Evolutionary conservation across 495 filamentous ascomycete genomes (phyloP), one percentile per base, ranked within the genome.

Genomic region (Hypoxylon fragiforme): DNA sequence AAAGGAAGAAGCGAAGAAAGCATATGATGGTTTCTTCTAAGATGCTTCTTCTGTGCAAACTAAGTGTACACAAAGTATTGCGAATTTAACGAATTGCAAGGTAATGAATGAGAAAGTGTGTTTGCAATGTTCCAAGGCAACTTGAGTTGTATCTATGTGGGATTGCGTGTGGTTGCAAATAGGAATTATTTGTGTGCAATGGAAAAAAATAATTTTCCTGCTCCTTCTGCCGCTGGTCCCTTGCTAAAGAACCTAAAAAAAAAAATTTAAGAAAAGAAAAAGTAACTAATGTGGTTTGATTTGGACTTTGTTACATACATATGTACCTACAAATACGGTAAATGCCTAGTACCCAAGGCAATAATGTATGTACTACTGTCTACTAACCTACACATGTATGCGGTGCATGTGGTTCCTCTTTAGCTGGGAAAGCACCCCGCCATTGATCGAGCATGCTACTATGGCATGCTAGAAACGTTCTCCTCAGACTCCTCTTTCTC

Each of bases 111-210:
- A 53, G 38, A 22, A 53, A 28, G 26, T 44, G 47, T 52, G 58
- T 62, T 56, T 62, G 47, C 22, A 48, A 49, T 47, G 34, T 41
- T 50, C 37, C 44, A 44, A 43, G 38, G 26, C 31, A 35, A 13
- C 12, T 4, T 13, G 26, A 5, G 26, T 30, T 30, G 26, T 30
- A 11, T 12, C 3, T 35, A 35, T 35, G 31, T 7, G 31, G 41
- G 47, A 44, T n/a, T 54, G 38, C 31, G 32, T 34, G 38, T 49
- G 44, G 37, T 39, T 52, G 58, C 47, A 48, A 43, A 39, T 42
- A 36, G 50, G 45, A 42, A 45, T 54, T 47, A 48, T 61, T 61
- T 61, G 46, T 61, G 57, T 56, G 57, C 51, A 61, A 19, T 45
- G 36, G 47, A 45, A 47, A 51, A 57, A 57, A 54, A 50, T 35